phyloP scores from a whole-genome alignment of 352 stramenopile species.

The Blastocystis sp. region DNA sequence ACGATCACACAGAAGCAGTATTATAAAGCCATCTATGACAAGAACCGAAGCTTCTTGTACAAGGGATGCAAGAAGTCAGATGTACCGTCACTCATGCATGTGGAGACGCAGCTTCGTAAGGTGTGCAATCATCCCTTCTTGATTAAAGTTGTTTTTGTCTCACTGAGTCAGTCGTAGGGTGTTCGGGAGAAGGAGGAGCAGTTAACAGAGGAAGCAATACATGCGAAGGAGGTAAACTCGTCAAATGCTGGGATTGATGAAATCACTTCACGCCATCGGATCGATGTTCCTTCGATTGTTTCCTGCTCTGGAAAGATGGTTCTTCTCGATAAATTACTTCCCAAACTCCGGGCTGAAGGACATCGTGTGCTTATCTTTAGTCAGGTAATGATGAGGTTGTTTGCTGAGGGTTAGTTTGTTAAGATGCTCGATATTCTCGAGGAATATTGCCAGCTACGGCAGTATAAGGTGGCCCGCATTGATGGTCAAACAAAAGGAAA shows the following conservation, averaged over 20 bases:
- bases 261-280: neutral
- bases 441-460: constrained; percentile 81
- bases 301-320: constrained; percentile 68
- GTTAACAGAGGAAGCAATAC: neutral
- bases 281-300: constrained; percentile 57
- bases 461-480: constrained; percentile 78
- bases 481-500: constrained; percentile 81
- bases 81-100: constrained; percentile 72
- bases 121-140: constrained; percentile 86
- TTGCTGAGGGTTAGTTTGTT: constrained; percentile 66
- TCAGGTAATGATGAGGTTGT: constrained; percentile 67
- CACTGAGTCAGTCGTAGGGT: neutral
- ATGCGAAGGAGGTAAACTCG: neutral
- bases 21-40: constrained; percentile 85
- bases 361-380: constrained; percentile 90
- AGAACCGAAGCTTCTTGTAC: constrained; percentile 71
- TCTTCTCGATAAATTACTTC: constrained; percentile 74
- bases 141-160: constrained; percentile 67
- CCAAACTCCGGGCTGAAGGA: constrained; percentile 80
- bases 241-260: neutral
- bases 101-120: constrained; percentile 86
- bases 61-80: constrained; percentile 53
- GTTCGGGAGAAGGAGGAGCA: constrained; percentile 58
- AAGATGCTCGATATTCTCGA: constrained; percentile 85
- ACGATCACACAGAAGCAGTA: constrained; percentile 94